Evolutionary conservation across 495 filamentous ascomycete species (phyloP), one percentile per base, ranked within the genome.

Genomic region (Talaromyces liani): DNA sequence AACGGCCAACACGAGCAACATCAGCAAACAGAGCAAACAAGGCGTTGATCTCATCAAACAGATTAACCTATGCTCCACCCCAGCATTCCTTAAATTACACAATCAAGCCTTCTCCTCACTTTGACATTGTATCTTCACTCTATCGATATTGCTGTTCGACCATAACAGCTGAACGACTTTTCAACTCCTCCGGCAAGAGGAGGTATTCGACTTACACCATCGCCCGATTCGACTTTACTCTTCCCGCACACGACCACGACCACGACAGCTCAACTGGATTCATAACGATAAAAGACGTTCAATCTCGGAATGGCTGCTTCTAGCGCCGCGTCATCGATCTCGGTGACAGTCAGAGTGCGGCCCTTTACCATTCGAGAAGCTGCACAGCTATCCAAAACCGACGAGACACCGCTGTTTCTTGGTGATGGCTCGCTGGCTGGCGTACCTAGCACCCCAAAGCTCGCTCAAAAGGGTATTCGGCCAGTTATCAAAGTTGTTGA

Each of bases 401-500:
- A 98, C 64, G 94, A 98, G 75, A 85, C 87, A 41, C 91, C 92
- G 1, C 74, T 96, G 33, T 98, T 99, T 74, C 86, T 99, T 27
- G 94, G 94, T 54, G 94, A 98, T 71, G 94, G 94, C 20, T 97
- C 92, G 8, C 79, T 99, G 63, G 93, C 95, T 5, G 88, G 83
- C 58, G 88, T 84, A 25, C 92, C 92, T 25, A 82, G 87, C 56
- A 71, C 81, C 9, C 93, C 92, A 22, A 94, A 93, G 71, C 84
- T 97, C 20, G 85, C 87, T 68, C 85, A 89, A 66, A 94, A 93
- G 66, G 95, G 94, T 2, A 84, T 99, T 27, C 83, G 93, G 59
- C 86, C 91, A 0, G 91, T 99, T 63, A 89, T 99, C 71, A 98
- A 97, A 77, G 92, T 98, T 2, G 85, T 99, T 58, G 94, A 99